These are phyloP conservation scores for Cercophora sp. DNA, from an alignment of 495 filamentous ascomycete genomes.

Conservation along the genomic window DNA sequence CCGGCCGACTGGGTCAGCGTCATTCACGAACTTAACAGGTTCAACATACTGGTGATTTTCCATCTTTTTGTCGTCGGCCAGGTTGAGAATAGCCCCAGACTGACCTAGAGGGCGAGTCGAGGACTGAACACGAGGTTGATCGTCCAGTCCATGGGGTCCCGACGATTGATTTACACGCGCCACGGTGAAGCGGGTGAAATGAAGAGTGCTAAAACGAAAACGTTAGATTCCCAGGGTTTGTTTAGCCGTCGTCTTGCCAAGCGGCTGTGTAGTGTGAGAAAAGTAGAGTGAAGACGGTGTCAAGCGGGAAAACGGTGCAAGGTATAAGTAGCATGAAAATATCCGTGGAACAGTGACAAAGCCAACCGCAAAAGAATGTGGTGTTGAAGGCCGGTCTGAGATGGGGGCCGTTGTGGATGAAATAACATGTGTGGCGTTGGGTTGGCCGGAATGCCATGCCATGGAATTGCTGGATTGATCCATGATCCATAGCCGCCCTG, in stretches of 20 bases:
- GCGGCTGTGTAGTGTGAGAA: background rate
- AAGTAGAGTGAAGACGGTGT: background rate
- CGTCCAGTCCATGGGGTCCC: no score
- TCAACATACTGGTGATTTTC: no score
- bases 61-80: no score
- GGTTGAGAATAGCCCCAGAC: no score
- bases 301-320: background rate
- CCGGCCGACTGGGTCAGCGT: background rate
- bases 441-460: conserved; percentile 3
- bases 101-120: no score
- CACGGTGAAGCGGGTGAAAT: background rate
- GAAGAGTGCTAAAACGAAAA: background rate
- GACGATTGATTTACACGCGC: no score
- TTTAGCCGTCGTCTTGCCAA: no score
- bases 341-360: no score
- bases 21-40: no score
- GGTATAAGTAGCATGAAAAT: background rate
- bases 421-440: conserved; percentile 3
- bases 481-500: conserved; percentile 6
- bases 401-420: conserved; percentile 9
- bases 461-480: conserved; percentile 13
- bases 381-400: background rate
- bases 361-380: no score
- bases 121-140: no score
- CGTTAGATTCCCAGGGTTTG: no score